Conservation (phyloP, 495 filamentous ascomycete genomes). For the Cercophora scortea region DNA sequence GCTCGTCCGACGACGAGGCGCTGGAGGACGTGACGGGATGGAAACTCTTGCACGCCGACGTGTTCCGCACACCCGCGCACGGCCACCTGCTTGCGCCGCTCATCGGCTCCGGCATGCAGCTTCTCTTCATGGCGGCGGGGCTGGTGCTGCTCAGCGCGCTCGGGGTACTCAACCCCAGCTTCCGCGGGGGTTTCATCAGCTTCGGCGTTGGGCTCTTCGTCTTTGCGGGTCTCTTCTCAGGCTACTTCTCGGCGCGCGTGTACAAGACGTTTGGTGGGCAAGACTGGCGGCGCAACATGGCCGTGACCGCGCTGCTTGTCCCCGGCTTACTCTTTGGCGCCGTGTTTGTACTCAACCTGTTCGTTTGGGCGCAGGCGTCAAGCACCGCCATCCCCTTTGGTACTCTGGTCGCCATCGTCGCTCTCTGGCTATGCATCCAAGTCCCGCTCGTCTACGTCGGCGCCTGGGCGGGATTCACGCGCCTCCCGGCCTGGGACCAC, state of each 20-base stretch:
- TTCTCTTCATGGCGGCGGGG: constrained; percentile 78
- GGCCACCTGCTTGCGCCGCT: constrained; percentile 77
- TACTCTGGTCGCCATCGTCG: constrained; percentile 67
- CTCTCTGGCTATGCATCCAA: constrained; percentile 84
- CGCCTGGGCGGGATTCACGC: constrained; percentile 69
- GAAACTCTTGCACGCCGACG: constrained; percentile 91
- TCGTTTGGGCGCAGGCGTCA: constrained; percentile 90
- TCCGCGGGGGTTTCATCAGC: constrained; percentile 85
- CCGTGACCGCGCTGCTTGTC: constrained; percentile 78
- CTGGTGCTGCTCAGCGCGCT: constrained; percentile 73
- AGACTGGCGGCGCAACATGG: constrained; percentile 71
- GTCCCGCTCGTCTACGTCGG: constrained; percentile 84
- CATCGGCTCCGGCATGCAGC: constrained; percentile 82
- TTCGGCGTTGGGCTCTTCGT: constrained; percentile 82
- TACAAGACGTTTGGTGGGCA: constrained; percentile 82
- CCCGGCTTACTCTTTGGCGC: constrained; percentile 74
- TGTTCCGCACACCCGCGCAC: constrained; percentile 74
- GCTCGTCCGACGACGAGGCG: constrained; percentile 65
- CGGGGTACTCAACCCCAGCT: constrained; percentile 83
- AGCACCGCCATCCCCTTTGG: constrained; percentile 86
- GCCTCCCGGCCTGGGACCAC: constrained; percentile 67
- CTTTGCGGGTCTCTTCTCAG: constrained; percentile 81
- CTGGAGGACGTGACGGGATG: constrained; percentile 84
- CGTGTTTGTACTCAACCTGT: constrained; percentile 81
- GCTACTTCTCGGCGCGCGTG: constrained; percentile 82